phyloP scores from a whole-genome alignment of 345 rosid genomes.

The Arabidopsis arenosa region DNA sequence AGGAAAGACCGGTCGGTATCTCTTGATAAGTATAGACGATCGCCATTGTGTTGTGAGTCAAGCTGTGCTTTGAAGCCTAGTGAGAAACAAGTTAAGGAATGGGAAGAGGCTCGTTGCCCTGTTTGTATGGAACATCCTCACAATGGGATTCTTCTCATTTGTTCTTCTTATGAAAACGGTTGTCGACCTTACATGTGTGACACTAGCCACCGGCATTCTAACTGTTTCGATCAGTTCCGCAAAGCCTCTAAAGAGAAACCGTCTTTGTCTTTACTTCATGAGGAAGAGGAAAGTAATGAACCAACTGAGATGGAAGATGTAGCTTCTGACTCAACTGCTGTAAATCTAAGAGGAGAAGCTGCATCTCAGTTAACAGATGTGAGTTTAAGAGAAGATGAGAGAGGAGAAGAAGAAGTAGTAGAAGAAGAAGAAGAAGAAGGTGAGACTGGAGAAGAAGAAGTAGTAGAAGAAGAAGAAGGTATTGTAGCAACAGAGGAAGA shows the following conservation, averaged over 20 bases:
- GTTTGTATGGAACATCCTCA: constrained; percentile 99
- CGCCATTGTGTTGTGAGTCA: constrained; percentile 68
- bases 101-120: constrained; percentile 97
- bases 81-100: constrained; percentile 73
- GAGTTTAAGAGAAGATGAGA: constrained; percentile 16
- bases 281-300: constrained; percentile 47
- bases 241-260: constrained; percentile 64
- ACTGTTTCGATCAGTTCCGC: constrained; percentile 90
- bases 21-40: constrained; percentile 63
- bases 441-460: constrained; percentile 8
- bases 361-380: constrained; percentile 28
- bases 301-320: constrained; percentile 24
- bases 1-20: constrained; percentile 80
- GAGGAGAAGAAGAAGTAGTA: not conserved
- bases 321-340: constrained; percentile 44
- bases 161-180: constrained; percentile 91
- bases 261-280: constrained; percentile 35
- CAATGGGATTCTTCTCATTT: constrained; percentile 88
- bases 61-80: constrained; percentile 58
- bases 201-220: constrained; percentile 95
- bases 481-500: constrained; percentile 48
- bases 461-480: not conserved
- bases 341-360: constrained; percentile 44
- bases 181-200: constrained; percentile 98
- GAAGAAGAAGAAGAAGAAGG: constrained; percentile 30